A percentile compares a stretch with the other conserved stretches of the same genome.
phyloP scores from a whole-genome alignment of 192 early-diverging fungal genomes.

The Chytriomyces sp. region DNA sequence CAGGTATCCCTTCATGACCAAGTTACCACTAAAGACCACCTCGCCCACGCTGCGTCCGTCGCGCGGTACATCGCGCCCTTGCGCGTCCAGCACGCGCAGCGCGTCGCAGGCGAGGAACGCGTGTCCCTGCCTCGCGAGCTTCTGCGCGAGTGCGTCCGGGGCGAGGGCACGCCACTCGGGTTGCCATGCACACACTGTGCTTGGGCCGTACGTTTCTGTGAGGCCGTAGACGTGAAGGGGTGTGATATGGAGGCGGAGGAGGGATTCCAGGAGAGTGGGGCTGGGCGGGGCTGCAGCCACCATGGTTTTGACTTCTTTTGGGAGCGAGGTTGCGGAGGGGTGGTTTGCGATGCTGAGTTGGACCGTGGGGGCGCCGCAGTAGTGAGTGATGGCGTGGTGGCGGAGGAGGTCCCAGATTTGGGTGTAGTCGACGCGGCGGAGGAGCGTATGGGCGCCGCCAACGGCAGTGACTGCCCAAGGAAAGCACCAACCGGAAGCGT shows the following conservation, averaged over 20 bases:
- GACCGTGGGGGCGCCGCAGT: conserved; percentile 62
- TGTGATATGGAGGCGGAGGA: conserved; percentile 55
- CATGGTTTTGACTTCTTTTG: conserved; percentile 33
- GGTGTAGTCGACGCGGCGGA: conserved; percentile 60
- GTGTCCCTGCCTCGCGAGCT: conserved; percentile 57
- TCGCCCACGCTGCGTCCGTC: conserved; percentile 60
- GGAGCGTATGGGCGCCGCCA: conserved; percentile 48
- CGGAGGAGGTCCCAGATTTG: conserved; percentile 54
- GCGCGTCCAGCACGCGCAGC: conserved; percentile 48
- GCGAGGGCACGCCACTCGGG: conserved; percentile 33
- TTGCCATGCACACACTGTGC: conserved; percentile 43
- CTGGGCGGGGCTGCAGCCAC: conserved; percentile 57
- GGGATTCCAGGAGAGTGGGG: conserved; percentile 48
- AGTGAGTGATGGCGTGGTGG: conserved; percentile 55
- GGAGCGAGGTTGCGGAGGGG: conserved; percentile 41
- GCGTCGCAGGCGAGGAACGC: conserved; percentile 55
- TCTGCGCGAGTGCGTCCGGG: conserved; percentile 35
- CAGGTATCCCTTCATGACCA: conserved; percentile 59
- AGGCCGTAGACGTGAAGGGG: conserved; percentile 66
- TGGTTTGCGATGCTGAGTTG: conserved; percentile 58
- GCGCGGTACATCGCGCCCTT: conserved; percentile 47
- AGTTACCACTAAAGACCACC: conserved; percentile 58
- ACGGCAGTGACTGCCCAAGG: conserved; percentile 34
- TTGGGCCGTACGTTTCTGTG: conserved; percentile 63
- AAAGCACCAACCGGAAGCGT: conserved; percentile 50